These are phyloP conservation scores for Nicotiana sylvestris DNA, from an alignment of 257 asterid species.

Conservation along the genomic window DNA sequence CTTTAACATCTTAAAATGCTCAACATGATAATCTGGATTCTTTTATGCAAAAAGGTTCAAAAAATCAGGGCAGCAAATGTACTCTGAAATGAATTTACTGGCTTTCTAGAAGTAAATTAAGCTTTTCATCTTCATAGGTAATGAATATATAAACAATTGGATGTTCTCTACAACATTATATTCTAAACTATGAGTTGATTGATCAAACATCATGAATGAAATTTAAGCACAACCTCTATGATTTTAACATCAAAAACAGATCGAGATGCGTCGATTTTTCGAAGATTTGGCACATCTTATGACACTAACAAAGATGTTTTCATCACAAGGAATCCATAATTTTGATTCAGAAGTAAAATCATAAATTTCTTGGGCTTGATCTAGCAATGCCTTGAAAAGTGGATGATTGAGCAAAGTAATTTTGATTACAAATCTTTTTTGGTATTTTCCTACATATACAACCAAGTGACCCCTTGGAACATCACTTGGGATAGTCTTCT, in stretches of 20 bases:
- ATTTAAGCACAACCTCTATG: neutral
- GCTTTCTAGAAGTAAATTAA: neutral
- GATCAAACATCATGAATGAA: neutral
- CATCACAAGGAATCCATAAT: slow-evolving; percentile 82
- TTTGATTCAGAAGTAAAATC: slow-evolving; percentile 54
- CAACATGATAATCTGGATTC: too few species aligned
- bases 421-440: slow-evolving; percentile 71
- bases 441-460: slow-evolving; percentile 69
- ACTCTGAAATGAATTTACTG: neutral
- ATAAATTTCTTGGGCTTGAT: slow-evolving; percentile 72
- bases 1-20: too few species aligned
- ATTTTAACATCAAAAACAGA: slow-evolving; percentile 34
- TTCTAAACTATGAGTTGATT: neutral
- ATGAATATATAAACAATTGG: neutral
- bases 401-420: slow-evolving; percentile 66
- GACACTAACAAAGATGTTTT: slow-evolving; percentile 57
- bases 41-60: too few species aligned
- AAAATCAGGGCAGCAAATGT: neutral
- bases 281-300: slow-evolving; percentile 69
- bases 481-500: slow-evolving; percentile 53
- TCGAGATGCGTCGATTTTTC: slow-evolving; percentile 26
- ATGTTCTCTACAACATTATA: neutral
- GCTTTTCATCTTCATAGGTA: neutral
- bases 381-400: slow-evolving; percentile 65
- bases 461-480: slow-evolving; percentile 92